Percentiles rank a stretch among this genome's conserved stretches.
These are phyloP conservation scores for Colletotrichum spaethianum DNA, from an alignment of 2,329 filamentous ascomycete species.

Conservation along the genomic window DNA sequence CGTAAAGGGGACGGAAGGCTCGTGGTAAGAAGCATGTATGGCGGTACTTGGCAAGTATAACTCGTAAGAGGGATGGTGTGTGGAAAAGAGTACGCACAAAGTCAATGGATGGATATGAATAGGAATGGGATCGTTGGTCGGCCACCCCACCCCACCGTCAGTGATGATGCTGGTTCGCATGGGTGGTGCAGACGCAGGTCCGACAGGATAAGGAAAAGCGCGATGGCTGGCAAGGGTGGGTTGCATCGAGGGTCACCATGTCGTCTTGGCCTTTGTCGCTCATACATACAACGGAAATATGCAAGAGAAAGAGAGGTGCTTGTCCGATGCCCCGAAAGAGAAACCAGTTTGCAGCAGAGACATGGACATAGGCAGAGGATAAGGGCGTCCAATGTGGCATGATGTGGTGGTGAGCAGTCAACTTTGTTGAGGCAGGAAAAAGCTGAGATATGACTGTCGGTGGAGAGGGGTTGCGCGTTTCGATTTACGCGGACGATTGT, in stretches of 20 bases:
- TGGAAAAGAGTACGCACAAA: not conserved
- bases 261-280: slow-evolving; percentile 25
- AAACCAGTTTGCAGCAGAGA: slow-evolving; percentile 1
- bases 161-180: slow-evolving; percentile 45
- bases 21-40: not conserved
- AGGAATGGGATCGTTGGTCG: slow-evolving; percentile 21
- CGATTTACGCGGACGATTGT: not conserved
- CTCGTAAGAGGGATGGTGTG: not conserved
- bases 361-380: slow-evolving; percentile 8
- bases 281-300: slow-evolving; percentile 14
- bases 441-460: slow-evolving; percentile 34
- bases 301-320: slow-evolving; percentile 19
- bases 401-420: slow-evolving; percentile 23
- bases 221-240: slow-evolving; percentile 43
- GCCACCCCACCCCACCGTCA: slow-evolving; percentile 16
- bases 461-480: slow-evolving; percentile 25
- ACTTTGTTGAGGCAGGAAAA: not conserved
- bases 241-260: slow-evolving; percentile 34
- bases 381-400: slow-evolving; percentile 28
- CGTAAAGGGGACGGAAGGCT: slow-evolving; percentile 1
- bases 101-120: not conserved
- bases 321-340: slow-evolving; percentile 15
- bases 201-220: slow-evolving; percentile 58
- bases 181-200: slow-evolving; percentile 56
- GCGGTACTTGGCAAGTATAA: not conserved